Evolutionary conservation across 306 rosid species (phyloP), one percentile per base, ranked within the genome.

Genomic region (Trifolium subterraneum): DNA sequence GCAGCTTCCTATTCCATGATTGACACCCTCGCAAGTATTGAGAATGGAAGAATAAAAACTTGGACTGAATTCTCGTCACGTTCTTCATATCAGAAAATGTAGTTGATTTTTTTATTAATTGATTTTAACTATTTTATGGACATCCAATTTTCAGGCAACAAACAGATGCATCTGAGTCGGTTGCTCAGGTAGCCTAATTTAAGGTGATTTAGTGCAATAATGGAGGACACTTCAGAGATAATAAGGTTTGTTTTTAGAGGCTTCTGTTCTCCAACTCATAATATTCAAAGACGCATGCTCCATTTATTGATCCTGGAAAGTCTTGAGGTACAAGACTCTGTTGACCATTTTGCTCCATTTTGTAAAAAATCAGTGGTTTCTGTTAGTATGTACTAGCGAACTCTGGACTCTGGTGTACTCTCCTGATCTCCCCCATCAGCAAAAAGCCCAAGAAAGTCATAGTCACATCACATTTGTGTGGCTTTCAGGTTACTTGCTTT

Each of bases 111-210:
- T 48, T 23, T 67, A 44, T 60, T 73, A 25, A 60, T 33, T 75
- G 71, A 29, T 62, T 65, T 54, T 39, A 41, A 63, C 33, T 58
- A 61, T 70, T 54, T 71, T 25, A 22, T 76, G 22, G 69, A 74
- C 52, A 38, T 45, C 52, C 27, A 63, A 78, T 75, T 79, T 87
- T 75, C 92, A 94, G 96, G 88, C 79, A 77, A 52, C 96, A 91
- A 78, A 83, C 85, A 73, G 85, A 80, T 78, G 69, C 88, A 72
- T 65, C 92, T 5, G 96, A 89, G 76, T 82, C 92, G 39, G 85
- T 89, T 72, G 97, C 96, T 50, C 92, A 87, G 77, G 88, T 81
- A 70, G 87, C 80, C 25, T 91, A 80, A 79, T 66, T 74, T 42
- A 50, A 64, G 75, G 72, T 10, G 78, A 38, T 36, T 64, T 61